These are phyloP conservation scores for Lipomyces yarrowii DNA, from an alignment of 1,139 yeast species.

Conservation along the genomic window DNA sequence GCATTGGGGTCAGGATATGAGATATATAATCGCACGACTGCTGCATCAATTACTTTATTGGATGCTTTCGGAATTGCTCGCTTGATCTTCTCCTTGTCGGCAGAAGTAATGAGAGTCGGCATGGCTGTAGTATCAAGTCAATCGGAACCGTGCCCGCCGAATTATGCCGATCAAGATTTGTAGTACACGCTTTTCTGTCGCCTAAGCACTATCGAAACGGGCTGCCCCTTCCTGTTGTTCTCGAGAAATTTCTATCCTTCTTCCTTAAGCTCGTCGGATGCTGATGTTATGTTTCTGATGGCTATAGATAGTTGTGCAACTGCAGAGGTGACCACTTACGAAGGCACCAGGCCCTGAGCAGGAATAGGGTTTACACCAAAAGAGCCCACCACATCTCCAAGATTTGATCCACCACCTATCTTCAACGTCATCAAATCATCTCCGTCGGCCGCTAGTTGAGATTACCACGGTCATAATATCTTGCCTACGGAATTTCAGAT, in stretches of 20 bases:
- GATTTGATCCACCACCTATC: too few relatives aligned
- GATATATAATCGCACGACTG: conserved; percentile 84
- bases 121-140: conserved; percentile 4
- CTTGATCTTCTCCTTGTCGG: conserved; percentile 52
- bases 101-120: conserved; percentile 29
- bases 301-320: not conserved
- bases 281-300: not conserved
- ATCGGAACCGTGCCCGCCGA: not conserved
- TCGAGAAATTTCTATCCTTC: not conserved
- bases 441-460: too few relatives aligned
- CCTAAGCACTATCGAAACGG: not conserved
- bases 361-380: not conserved
- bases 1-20: conserved; percentile 81
- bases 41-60: conserved; percentile 86
- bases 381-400: too few relatives aligned
- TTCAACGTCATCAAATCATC: too few relatives aligned
- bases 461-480: too few relatives aligned
- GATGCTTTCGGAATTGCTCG: conserved; percentile 85
- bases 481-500: not conserved
- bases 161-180: not conserved
- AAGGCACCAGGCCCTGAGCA: not conserved
- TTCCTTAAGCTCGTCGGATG: not conserved
- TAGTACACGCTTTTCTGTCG: not conserved
- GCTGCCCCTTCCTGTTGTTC: not conserved
- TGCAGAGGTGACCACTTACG: not conserved